These are phyloP conservation scores for Fragilaria crotonensis DNA, from an alignment of 108 stramenopile species.

Conservation along the genomic window DNA sequence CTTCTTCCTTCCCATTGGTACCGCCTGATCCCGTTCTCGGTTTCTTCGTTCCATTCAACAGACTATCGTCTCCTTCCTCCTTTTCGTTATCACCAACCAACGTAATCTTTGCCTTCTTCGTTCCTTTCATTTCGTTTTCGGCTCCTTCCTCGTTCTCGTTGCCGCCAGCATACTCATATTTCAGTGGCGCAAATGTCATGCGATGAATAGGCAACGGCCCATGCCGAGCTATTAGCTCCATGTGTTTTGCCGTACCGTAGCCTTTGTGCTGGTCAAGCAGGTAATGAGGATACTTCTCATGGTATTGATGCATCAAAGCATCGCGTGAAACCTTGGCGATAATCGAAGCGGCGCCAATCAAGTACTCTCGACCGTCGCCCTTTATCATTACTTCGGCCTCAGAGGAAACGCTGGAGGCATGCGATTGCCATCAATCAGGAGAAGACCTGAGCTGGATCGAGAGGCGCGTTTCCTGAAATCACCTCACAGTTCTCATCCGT, in stretches of 20 bases:
- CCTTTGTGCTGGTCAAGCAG: constrained; percentile 89
- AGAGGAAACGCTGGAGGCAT: constrained; percentile 76
- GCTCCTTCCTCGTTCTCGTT: too few relatives aligned
- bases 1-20: too few relatives aligned
- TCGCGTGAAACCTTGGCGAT: constrained; percentile 97
- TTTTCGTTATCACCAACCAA: too few relatives aligned
- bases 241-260: constrained; percentile 88
- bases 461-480: background rate
- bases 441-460: constrained; percentile 13
- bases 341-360: constrained; percentile 93
- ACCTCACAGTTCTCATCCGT: background rate
- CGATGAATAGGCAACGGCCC: constrained; percentile 87
- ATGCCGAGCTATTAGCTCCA: constrained; percentile 45
- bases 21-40: too few relatives aligned
- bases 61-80: too few relatives aligned
- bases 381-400: constrained; percentile 64
- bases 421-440: constrained; percentile 79
- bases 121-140: too few relatives aligned
- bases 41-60: too few relatives aligned
- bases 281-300: constrained; percentile 77
- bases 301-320: constrained; percentile 88
- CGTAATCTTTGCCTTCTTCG: too few relatives aligned
- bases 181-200: constrained; percentile 85
- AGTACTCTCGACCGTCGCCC: constrained; percentile 85
- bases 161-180: constrained; percentile 54